Conservation (phyloP, 139 green algal genomes). For the Diplosphaera chodatii region DNA sequence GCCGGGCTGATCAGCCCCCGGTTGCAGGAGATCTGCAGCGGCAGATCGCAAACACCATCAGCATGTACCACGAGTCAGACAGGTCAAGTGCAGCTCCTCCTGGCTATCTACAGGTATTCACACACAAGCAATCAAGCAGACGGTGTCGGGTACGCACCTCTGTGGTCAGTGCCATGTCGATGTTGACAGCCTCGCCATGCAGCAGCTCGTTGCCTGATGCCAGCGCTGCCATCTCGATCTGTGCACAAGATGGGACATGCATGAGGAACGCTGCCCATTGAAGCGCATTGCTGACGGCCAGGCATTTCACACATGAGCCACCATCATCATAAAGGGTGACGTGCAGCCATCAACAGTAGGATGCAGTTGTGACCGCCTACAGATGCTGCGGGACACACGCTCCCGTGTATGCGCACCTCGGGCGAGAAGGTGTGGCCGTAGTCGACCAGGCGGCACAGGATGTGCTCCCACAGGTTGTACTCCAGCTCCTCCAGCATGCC, state of each 20-base stretch:
- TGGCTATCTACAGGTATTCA: too few relatives aligned
- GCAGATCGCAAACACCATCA: not conserved
- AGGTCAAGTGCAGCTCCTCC: too few relatives aligned
- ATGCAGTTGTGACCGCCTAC: too few relatives aligned
- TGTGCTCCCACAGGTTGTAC: constrained; percentile 47
- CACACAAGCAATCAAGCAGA: too few relatives aligned
- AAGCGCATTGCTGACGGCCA: too few relatives aligned
- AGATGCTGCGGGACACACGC: too few relatives aligned
- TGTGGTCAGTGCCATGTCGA: constrained; percentile 52
- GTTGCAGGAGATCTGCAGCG: constrained; percentile 22
- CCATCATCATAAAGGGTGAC: too few relatives aligned
- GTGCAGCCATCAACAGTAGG: too few relatives aligned
- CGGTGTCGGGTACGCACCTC: too few relatives aligned
- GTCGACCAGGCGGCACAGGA: constrained; percentile 41
- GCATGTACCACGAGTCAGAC: too few relatives aligned
- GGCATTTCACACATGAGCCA: too few relatives aligned
- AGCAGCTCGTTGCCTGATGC: constrained; percentile 22
- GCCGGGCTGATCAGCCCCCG: constrained; percentile 24
- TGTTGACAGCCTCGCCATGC: constrained; percentile 50
- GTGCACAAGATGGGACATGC: not conserved
- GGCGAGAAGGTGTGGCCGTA: constrained; percentile 47
- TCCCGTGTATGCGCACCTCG: constrained; percentile 13
- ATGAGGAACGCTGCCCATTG: too few relatives aligned
- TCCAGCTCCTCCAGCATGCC: constrained; percentile 55
- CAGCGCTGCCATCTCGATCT: constrained; percentile 47